Conservation (phyloP, 768 basidiomycete species). For the Agrocybe pediades region DNA sequence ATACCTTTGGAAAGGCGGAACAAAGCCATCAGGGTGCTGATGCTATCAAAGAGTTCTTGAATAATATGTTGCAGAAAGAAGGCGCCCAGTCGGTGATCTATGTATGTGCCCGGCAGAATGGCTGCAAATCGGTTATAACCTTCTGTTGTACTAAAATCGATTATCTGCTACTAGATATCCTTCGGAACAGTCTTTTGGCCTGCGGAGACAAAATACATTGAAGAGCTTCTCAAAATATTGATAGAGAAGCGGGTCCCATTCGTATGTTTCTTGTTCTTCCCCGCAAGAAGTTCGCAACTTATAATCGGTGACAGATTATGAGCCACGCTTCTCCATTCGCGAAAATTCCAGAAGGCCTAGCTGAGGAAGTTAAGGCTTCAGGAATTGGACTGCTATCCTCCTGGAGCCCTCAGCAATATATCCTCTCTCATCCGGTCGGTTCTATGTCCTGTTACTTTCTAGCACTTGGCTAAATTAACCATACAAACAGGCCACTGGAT, state of each 20-base stretch:
- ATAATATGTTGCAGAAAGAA: constrained; percentile 4
- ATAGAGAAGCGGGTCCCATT: constrained; percentile 17
- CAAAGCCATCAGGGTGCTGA: not conserved
- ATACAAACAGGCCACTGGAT: constrained; percentile 1
- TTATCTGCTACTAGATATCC: constrained; percentile 7
- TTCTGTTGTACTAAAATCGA: too few species aligned
- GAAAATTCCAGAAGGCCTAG: not conserved
- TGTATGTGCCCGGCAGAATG: constrained; percentile 5
- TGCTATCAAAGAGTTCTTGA: constrained; percentile 9
- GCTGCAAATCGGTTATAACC: not conserved
- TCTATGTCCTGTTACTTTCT: not conserved
- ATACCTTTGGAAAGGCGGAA: not conserved
- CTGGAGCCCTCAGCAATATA: constrained; percentile 3
- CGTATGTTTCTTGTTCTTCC: constrained; percentile 1
- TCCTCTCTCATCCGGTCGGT: not conserved
- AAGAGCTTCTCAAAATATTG: constrained; percentile 12
- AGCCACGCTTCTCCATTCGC: not conserved
- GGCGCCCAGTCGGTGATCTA: constrained; percentile 13
- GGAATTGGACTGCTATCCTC: not conserved
- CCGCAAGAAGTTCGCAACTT: not conserved
- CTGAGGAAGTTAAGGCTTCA: not conserved
- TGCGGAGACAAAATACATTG: constrained; percentile 9
- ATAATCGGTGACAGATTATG: not conserved
- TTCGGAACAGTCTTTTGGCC: constrained; percentile 18
- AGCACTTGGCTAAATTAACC: not conserved